phyloP scores from a whole-genome alignment of 176 grass and related monocot genomes.

The Areca catechu region DNA sequence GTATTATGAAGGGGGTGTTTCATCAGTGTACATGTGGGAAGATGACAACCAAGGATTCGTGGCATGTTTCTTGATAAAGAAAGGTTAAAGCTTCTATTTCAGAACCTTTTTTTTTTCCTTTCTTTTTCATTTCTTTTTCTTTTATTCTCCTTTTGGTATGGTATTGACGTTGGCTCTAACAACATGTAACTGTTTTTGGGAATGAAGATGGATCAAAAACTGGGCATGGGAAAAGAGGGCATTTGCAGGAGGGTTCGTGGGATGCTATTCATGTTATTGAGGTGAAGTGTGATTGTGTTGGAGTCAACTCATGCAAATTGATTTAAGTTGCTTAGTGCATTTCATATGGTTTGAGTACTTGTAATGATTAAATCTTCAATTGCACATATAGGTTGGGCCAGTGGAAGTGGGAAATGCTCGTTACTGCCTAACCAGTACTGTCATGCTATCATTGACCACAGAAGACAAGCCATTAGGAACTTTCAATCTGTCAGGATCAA shows the following conservation, averaged over 20 bases:
- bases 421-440: constrained; percentile 94
- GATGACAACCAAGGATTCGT: constrained; percentile 69
- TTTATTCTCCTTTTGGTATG: background rate
- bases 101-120: background rate
- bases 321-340: too few species aligned
- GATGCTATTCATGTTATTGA: constrained; percentile 98
- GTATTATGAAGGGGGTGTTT: constrained; percentile 97
- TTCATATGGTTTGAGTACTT: too few species aligned
- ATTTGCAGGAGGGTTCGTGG: constrained; percentile 94
- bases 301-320: too few species aligned
- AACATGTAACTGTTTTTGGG: constrained; percentile 1
- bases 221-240: constrained; percentile 61
- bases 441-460: constrained; percentile 85
- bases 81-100: constrained; percentile 22
- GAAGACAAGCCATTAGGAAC: constrained; percentile 74
- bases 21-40: constrained; percentile 96
- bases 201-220: constrained; percentile 55
- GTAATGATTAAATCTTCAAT: background rate
- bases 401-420: constrained; percentile 59
- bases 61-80: constrained; percentile 98
- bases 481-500: constrained; percentile 89
- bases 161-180: background rate
- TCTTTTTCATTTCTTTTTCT: background rate
- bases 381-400: constrained; percentile 46
- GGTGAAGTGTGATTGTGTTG: constrained; percentile 21